Conservation (phyloP, 495 filamentous ascomycete species). For the Monascus purpureus region DNA sequence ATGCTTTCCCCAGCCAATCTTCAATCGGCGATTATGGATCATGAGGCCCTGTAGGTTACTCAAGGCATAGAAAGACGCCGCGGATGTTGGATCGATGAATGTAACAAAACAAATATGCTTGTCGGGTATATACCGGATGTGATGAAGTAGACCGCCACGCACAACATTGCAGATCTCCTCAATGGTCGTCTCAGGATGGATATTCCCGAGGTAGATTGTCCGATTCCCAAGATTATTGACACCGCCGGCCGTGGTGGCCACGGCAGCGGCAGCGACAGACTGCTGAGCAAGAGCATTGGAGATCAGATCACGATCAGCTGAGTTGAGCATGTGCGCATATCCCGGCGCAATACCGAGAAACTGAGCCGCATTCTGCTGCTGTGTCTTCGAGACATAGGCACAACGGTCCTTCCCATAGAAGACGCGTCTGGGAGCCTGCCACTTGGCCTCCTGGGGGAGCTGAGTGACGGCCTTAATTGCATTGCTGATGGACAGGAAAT, state of each 20-base stretch:
- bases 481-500: slow-evolving; percentile 94
- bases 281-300: slow-evolving; percentile 93
- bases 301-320: slow-evolving; percentile 88
- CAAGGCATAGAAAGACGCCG: slow-evolving; percentile 92
- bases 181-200: slow-evolving; percentile 95
- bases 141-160: slow-evolving; percentile 81
- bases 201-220: slow-evolving; percentile 96
- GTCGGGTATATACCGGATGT: slow-evolving; percentile 97
- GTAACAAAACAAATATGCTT: slow-evolving; percentile 99
- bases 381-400: slow-evolving; percentile 97
- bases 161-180: slow-evolving; percentile 98
- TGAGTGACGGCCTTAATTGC: slow-evolving; percentile 98
- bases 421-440: slow-evolving; percentile 87
- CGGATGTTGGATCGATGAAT: slow-evolving; percentile 96
- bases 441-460: slow-evolving; percentile 89
- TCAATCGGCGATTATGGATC: slow-evolving; percentile 96
- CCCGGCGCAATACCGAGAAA: slow-evolving; percentile 97
- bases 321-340: slow-evolving; percentile 90
- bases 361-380: slow-evolving; percentile 97
- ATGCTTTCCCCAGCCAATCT: slow-evolving; percentile 99
- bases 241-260: slow-evolving; percentile 89
- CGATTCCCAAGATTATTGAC: slow-evolving; percentile 95
- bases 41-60: slow-evolving; percentile 95
- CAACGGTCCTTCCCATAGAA: slow-evolving; percentile 98
- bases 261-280: slow-evolving; percentile 90